Evolutionary conservation across 2,329 filamentous ascomycete genomes (phyloP).

Genomic region (Pseudogymnoascus verrucosus): DNA sequence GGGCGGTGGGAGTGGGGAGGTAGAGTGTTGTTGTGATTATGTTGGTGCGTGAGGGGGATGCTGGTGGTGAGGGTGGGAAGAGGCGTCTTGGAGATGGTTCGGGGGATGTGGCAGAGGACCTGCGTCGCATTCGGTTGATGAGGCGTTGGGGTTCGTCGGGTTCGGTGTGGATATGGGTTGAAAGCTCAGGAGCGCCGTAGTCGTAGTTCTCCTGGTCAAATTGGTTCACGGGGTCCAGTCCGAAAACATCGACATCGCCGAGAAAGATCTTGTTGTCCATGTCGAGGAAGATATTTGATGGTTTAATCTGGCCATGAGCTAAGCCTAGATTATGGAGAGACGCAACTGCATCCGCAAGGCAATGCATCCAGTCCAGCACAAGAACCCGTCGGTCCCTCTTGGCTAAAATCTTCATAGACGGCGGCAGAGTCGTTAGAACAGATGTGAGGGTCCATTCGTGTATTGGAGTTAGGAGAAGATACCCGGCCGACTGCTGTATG

Average conservation of each 20-base stretch:
- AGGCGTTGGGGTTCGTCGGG: conserved; percentile 29
- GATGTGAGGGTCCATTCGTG: conserved; percentile 59
- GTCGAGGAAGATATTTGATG: conserved; percentile 62
- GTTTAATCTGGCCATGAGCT: conserved; percentile 61
- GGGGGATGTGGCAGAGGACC: conserved; percentile 19
- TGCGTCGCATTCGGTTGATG: conserved; percentile 30
- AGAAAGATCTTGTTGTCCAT: conserved; percentile 59
- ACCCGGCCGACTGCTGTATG: conserved; percentile 53
- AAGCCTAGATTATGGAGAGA: conserved; percentile 58
- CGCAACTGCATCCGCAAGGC: conserved; percentile 58
- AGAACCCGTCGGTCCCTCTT: conserved; percentile 52
- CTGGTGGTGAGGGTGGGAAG: background rate
- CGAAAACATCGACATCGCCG: conserved; percentile 48
- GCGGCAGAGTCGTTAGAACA: conserved; percentile 56
- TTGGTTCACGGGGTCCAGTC: conserved; percentile 35
- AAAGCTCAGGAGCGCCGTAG: conserved; percentile 62
- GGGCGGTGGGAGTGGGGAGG: background rate
- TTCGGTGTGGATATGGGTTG: conserved; percentile 22
- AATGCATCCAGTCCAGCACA: conserved; percentile 68
- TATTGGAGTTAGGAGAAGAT: conserved; percentile 58
- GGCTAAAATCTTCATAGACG: conserved; percentile 51
- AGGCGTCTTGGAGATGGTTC: conserved; percentile 10
- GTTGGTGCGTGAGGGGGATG: conserved; percentile 17
- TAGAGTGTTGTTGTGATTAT: conserved; percentile 19
- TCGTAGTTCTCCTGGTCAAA: conserved; percentile 65